Evolutionary conservation across 495 filamentous ascomycete species (phyloP), one percentile per base, ranked within the genome.

Genomic region (Aspergillus affinis): DNA sequence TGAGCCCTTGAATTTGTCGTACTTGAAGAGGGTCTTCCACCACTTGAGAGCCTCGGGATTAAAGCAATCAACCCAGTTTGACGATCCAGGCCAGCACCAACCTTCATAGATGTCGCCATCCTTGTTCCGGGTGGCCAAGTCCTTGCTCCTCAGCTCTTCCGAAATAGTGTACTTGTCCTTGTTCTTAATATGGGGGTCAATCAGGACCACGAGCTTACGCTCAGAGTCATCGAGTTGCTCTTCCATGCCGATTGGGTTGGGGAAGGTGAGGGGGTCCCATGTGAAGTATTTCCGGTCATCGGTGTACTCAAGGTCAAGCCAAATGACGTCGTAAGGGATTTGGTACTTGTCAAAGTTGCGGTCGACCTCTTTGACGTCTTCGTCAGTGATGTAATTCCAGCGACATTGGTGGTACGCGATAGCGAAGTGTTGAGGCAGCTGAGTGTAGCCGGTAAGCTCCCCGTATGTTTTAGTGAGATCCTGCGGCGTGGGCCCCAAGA

Each of bases 141-240:
- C 85, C 69, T 96, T 92, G 61, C 86, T 88, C 72, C 88, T 91
- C 55, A 98, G 77, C 68, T 97, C 90, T 10, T 92, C 81, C 12
- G 86, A 84, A 44, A 97, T 83, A 7, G 72, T 81, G 69, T 94
- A 97, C 62, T 84, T 81, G 50, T 86, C 86, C 58, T 85, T 82
- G 64, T 96, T 97, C 79, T 98, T 97, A 79, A 98, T 96, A 58
- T 98, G 94, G 12, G 94, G 94, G 67, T 98, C 94, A 60, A 97
- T 96, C 69, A 98, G 92, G 27, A 88, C 86, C 21, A 98, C 94
- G 7, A 98, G 81, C 78, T 98, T 96, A 30, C 94, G 85, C 59
- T 92, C 89, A 41, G 88, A 88, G 56, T 83, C 82, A 56, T 90
- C 90, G 4, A 98, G 78, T 60, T 93, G 90, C 66, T 96, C 84